These are phyloP conservation scores for Coemansia sp. DNA, from an alignment of 371 early-diverging fungal species.

Conservation along the genomic window DNA sequence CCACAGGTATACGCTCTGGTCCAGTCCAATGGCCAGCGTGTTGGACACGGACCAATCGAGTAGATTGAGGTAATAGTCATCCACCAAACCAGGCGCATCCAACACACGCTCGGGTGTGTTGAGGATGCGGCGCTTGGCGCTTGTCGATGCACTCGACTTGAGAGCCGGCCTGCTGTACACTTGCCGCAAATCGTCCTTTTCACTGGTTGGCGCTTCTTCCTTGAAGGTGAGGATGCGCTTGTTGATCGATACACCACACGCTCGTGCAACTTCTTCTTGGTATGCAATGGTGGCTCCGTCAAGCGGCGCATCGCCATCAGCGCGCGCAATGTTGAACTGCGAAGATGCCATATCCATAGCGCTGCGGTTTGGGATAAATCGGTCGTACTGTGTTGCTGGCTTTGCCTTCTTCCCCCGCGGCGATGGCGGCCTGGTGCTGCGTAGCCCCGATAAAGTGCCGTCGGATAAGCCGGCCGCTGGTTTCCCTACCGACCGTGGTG, in stretches of 20 bases:
- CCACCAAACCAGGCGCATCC: conserved; percentile 89
- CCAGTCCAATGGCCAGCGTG: conserved; percentile 86
- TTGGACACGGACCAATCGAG: conserved; percentile 91
- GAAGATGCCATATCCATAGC: conserved; percentile 63
- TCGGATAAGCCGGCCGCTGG: neutral
- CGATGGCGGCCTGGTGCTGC: conserved; percentile 21
- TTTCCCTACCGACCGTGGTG: conserved; percentile 6
- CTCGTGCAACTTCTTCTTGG: conserved; percentile 75
- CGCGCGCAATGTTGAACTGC: conserved; percentile 61
- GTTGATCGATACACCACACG: conserved; percentile 70
- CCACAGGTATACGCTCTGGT: conserved; percentile 89
- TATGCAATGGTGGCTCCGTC: conserved; percentile 61
- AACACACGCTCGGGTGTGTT: conserved; percentile 63
- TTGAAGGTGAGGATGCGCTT: conserved; percentile 76
- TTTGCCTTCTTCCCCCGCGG: conserved; percentile 37
- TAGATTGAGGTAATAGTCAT: conserved; percentile 98
- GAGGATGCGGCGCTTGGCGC: conserved; percentile 41
- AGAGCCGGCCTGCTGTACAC: conserved; percentile 41
- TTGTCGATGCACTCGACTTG: conserved; percentile 30
- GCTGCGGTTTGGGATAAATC: conserved; percentile 70
- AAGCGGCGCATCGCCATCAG: conserved; percentile 47
- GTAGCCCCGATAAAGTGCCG: neutral
- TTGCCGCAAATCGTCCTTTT: conserved; percentile 54
- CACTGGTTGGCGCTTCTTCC: conserved; percentile 64
- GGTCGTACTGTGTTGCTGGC: conserved; percentile 63